phyloP scores from a whole-genome alignment of 2,329 filamentous ascomycete genomes.

The Plenodomus tracheiphilus region DNA sequence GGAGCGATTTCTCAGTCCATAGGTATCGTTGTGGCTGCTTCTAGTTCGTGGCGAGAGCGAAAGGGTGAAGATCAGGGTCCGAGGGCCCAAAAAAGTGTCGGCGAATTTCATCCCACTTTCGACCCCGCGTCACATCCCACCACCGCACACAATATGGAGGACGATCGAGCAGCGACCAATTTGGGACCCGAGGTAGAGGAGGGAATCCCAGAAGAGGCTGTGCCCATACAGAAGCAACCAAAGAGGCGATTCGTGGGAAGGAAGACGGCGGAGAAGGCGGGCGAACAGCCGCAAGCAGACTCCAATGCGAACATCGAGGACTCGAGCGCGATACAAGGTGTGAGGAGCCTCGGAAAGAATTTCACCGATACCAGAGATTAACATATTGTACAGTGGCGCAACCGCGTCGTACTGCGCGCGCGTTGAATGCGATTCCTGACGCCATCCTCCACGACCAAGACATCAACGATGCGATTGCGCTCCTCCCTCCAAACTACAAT shows the following conservation, averaged over 20 bases:
- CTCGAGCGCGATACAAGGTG: slow-evolving; percentile 71
- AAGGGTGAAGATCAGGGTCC: background rate
- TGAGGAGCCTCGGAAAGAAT: slow-evolving; percentile 26
- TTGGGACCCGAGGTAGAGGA: slow-evolving; percentile 71
- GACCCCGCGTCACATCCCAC: slow-evolving; percentile 16
- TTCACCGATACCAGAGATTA: background rate
- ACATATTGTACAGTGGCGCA: slow-evolving; percentile 62
- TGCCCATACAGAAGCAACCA: slow-evolving; percentile 65
- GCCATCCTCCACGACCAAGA: slow-evolving; percentile 84
- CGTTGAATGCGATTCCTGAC: slow-evolving; percentile 87
- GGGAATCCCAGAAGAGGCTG: slow-evolving; percentile 58
- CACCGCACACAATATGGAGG: slow-evolving; percentile 63
- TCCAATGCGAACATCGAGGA: slow-evolving; percentile 58
- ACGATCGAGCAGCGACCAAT: slow-evolving; percentile 71
- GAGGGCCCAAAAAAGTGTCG: slow-evolving; percentile 12
- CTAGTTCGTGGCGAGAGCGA: background rate
- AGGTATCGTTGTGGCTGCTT: background rate
- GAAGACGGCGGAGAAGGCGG: slow-evolving; percentile 66
- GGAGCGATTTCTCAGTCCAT: no score
- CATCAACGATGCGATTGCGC: slow-evolving; percentile 82
- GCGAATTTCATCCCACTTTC: slow-evolving; percentile 16
- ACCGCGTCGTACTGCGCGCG: slow-evolving; percentile 71
- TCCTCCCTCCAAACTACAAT: slow-evolving; percentile 94
- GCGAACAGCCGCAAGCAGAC: slow-evolving; percentile 46
- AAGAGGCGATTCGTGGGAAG: slow-evolving; percentile 92